Base-by-base conservation (phyloP, 768 basidiomycete genomes). In the Boletus fagicola region DNA sequence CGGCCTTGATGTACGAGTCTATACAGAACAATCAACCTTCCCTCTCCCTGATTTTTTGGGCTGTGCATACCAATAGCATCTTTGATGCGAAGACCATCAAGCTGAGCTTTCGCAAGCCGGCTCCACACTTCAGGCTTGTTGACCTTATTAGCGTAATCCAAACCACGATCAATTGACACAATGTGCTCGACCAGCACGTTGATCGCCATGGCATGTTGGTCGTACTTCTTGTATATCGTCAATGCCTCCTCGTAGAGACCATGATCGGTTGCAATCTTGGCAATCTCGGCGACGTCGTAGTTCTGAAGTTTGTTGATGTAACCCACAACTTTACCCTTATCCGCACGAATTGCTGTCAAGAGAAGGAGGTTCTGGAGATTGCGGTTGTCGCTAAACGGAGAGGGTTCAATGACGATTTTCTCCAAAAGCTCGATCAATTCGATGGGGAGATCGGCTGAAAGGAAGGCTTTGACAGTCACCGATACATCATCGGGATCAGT, bases 401-500 rank as follows among this genome's bases (percentile, higher is more conserved):
- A 98, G 4, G 90, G 88, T 72, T 98, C 95, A 54, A 99, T 85
- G 70, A 99, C 88, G 70, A 99, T 98, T 80, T 99, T 99, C 80
- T 99, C 97, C 58, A 99, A 77, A 39, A 99, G 80, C 72, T 98
- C 97, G 62, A 99, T 96, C 60, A 98, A 81, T 76, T 98, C 95
- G 22, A 95, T 88, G 3, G 97, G 97, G 15, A 99, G 88, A 70
- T 98, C 96, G 15, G 95, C 95, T 42, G 91, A 87, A 60, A 98
- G 82, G 87, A 99, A 98, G 1, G 97, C 93, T 77, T 97, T 97
- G 83, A 99, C 97, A 35, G 97, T 98, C 49, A 94, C 79, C 0
- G 97, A 98, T 52, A 99, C 97, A 76, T 99, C 97, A 71, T 98
- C 97, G 3, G 97, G 94, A 65, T 98, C 95, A 24, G 94, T 98